These are phyloP conservation scores for Sporothrix pseudoabietina DNA, from an alignment of 2,329 filamentous ascomycete species.

Conservation along the genomic window DNA sequence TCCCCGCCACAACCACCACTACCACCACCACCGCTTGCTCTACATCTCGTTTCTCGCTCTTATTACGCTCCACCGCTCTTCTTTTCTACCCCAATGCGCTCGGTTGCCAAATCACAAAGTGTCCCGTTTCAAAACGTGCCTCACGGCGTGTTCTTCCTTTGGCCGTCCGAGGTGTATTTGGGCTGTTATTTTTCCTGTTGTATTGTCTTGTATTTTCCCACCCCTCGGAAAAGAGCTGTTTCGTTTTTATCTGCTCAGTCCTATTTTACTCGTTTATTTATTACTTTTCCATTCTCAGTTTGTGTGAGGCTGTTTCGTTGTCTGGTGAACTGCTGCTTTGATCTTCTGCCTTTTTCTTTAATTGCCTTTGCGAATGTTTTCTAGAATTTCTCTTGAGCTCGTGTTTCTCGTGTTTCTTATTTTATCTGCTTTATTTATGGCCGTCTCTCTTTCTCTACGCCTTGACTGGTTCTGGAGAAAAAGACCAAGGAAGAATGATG, in stretches of 20 bases:
- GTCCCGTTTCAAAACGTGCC: neutral
- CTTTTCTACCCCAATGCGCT: neutral
- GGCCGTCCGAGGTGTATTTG: neutral
- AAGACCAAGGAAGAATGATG: neutral
- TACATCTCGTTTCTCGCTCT: neutral
- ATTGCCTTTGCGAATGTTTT: neutral
- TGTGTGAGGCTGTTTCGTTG: conserved; percentile 12
- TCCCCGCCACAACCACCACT: neutral
- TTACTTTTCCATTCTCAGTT: neutral
- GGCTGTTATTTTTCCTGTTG: conserved; percentile 7
- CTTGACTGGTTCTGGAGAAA: conserved; percentile 2
- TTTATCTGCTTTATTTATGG: neutral
- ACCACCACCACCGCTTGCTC: neutral
- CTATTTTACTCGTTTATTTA: neutral
- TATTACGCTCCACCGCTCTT: neutral
- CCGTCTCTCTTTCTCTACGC: neutral
- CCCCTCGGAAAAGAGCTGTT: neutral
- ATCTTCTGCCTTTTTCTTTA: neutral
- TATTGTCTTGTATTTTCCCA: conserved; percentile 14
- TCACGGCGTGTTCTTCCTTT: neutral
- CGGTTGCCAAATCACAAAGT: neutral
- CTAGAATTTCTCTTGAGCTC: neutral
- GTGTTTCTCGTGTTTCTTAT: neutral
- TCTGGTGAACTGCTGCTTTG: neutral
- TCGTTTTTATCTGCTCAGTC: neutral